Conservation (phyloP, 2,329 filamentous ascomycete genomes). For the Colletotrichum eleusines region DNA sequence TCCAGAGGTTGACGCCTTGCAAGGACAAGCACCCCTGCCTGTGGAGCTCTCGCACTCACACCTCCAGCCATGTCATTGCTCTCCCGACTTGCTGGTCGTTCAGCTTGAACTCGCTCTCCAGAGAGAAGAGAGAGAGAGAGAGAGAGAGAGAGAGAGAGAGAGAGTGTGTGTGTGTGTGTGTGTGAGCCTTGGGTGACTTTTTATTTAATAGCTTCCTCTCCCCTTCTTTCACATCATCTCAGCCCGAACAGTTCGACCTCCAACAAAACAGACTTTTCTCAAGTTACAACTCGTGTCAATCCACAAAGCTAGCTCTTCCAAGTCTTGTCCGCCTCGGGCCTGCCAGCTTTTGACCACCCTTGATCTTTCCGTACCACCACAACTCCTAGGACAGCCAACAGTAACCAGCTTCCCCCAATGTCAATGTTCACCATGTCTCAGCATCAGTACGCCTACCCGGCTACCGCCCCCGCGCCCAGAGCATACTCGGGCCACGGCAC, state of each 20-base stretch:
- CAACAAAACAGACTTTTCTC: not conserved
- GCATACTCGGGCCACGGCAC: conserved; percentile 81
- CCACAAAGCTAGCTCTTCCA: conserved; percentile 8
- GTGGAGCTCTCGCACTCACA: conserved; percentile 8
- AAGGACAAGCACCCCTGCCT: conserved; percentile 20
- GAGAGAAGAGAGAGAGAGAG: too few relatives aligned
- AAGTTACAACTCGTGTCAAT: conserved; percentile 1
- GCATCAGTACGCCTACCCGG: conserved; percentile 56
- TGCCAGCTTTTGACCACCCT: not conserved
- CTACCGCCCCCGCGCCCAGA: conserved; percentile 62
- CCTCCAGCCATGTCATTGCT: conserved; percentile 37
- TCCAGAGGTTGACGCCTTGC: conserved; percentile 25
- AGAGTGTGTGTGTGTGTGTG: too few relatives aligned
- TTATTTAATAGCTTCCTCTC: conserved; percentile 41
- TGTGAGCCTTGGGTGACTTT: conserved; percentile 28
- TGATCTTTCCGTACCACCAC: not conserved
- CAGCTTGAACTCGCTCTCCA: conserved; percentile 17
- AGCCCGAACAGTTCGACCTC: conserved; percentile 12
- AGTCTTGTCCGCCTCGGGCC: conserved; percentile 1
- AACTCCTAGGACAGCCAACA: not conserved
- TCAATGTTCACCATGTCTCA: conserved; percentile 60
- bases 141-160: not conserved
- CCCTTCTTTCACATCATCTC: conserved; percentile 13
- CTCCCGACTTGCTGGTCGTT: conserved; percentile 28
- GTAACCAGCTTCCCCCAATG: conserved; percentile 25